Evolutionary conservation across 768 basidiomycete genomes (phyloP).

Genomic region (Cytidiella melzeri): DNA sequence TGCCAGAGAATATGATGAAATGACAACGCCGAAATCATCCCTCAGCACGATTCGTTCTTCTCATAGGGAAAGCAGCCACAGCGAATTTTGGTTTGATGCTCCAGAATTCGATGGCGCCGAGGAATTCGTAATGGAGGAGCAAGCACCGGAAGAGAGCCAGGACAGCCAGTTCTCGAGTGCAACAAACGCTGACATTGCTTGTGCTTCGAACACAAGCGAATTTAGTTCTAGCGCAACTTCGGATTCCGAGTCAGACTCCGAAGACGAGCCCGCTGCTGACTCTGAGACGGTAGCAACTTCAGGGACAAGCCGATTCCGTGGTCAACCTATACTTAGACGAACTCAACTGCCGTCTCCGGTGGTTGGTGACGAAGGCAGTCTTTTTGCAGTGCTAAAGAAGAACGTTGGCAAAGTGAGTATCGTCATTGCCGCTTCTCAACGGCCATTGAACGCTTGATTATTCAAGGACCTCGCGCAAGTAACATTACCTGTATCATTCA

Average conservation of each 20-base stretch:
- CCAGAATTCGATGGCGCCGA: constrained; percentile 57
- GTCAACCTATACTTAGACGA: constrained; percentile 32
- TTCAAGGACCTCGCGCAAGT: constrained; percentile 74
- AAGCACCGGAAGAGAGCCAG: constrained; percentile 23
- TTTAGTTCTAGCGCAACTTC: constrained; percentile 33
- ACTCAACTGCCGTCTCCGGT: constrained; percentile 54
- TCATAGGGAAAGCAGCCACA: constrained; percentile 20
- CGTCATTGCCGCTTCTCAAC: constrained; percentile 2
- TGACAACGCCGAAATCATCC: constrained; percentile 13
- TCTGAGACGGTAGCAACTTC: background rate
- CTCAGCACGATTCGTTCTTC: constrained; percentile 11
- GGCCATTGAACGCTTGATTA: background rate
- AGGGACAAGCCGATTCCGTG: background rate
- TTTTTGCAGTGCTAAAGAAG: constrained; percentile 80
- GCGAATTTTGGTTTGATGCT: constrained; percentile 73
- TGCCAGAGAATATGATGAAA: constrained; percentile 39
- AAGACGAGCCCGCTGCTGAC: constrained; percentile 25
- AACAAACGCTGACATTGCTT: constrained; percentile 1
- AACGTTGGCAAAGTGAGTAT: constrained; percentile 74
- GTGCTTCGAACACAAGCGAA: constrained; percentile 25
- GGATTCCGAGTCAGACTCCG: constrained; percentile 47
- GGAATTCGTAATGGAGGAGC: constrained; percentile 53
- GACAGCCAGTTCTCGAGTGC: constrained; percentile 26
- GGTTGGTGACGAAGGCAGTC: constrained; percentile 71
- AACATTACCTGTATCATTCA: constrained; percentile 83